These are phyloP conservation scores for Picocystis sp. DNA, from an alignment of 163 green algal genomes.

Conservation along the genomic window DNA sequence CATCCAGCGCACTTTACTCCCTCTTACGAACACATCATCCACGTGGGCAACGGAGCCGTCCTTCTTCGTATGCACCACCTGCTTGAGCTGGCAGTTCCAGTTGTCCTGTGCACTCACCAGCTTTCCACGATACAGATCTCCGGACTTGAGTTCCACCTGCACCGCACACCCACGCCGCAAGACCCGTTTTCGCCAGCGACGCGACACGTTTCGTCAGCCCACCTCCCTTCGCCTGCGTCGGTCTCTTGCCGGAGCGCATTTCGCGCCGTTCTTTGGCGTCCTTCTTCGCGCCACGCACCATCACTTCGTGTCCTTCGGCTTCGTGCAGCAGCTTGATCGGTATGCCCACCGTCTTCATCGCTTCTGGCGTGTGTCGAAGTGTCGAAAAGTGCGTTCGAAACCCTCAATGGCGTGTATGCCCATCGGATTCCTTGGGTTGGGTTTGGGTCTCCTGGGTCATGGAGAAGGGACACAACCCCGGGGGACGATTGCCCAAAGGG, in stretches of 20 bases:
- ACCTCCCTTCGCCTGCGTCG: no score
- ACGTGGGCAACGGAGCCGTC: conserved; percentile 61
- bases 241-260: no score
- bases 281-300: conserved; percentile 24
- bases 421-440: no score
- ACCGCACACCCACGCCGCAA: neutral
- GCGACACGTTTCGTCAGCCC: no score
- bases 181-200: no score
- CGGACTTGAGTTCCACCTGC: conserved; percentile 88
- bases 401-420: no score
- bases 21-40: conserved; percentile 77
- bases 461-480: no score
- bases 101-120: conserved; percentile 94
- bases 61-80: conserved; percentile 70
- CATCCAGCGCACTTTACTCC: conserved; percentile 38
- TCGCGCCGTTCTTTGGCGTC: neutral
- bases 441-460: no score
- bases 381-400: no score
- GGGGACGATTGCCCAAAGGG: no score
- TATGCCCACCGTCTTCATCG: conserved; percentile 50
- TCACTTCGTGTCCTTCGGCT: conserved; percentile 85
- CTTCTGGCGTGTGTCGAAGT: no score
- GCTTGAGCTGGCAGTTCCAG: conserved; percentile 94
- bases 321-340: conserved; percentile 95
- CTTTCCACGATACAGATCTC: conserved; percentile 85